These are phyloP conservation scores for Misopates orontium DNA, from an alignment of 257 asterid genomes.

Conservation along the genomic window DNA sequence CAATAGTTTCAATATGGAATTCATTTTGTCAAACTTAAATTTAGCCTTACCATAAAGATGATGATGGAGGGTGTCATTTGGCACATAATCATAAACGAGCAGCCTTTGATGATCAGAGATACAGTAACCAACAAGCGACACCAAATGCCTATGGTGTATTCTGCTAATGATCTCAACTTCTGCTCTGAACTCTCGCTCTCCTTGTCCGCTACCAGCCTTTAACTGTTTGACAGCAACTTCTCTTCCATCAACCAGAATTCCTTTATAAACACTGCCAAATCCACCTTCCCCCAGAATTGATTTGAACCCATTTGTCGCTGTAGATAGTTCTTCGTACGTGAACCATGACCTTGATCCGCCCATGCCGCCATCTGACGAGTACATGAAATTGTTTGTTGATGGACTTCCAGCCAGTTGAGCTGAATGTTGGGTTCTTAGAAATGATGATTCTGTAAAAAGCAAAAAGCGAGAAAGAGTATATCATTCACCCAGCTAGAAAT, in stretches of 20 bases:
- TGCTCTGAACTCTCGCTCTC: conserved; percentile 91
- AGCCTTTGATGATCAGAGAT: conserved; percentile 69
- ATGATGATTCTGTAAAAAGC: conserved; percentile 55
- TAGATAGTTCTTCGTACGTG: conserved; percentile 68
- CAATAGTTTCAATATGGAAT: not conserved
- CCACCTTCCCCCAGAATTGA: conserved; percentile 83
- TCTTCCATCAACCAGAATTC: conserved; percentile 68
- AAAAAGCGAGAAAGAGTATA: not conserved
- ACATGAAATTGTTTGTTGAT: conserved; percentile 48
- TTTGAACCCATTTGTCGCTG: conserved; percentile 65
- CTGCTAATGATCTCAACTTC: conserved; percentile 92
- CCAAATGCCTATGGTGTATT: conserved; percentile 88
- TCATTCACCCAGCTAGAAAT: not conserved
- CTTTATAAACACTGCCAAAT: conserved; percentile 86
- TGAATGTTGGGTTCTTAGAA: conserved; percentile 59
- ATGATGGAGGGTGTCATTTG: conserved; percentile 76
- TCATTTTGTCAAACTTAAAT: conserved; percentile 22
- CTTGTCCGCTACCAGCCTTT: conserved; percentile 89
- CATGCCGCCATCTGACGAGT: conserved; percentile 64
- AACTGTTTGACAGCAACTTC: conserved; percentile 88
- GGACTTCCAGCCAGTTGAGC: conserved; percentile 50
- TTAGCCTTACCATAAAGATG: conserved; percentile 72
- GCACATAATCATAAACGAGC: conserved; percentile 85
- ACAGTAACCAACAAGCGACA: conserved; percentile 91
- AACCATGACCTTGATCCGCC: conserved; percentile 73